These are phyloP conservation scores for Tetrapisispora namnaoensis DNA, from an alignment of 805 yeast species.

Conservation along the genomic window DNA sequence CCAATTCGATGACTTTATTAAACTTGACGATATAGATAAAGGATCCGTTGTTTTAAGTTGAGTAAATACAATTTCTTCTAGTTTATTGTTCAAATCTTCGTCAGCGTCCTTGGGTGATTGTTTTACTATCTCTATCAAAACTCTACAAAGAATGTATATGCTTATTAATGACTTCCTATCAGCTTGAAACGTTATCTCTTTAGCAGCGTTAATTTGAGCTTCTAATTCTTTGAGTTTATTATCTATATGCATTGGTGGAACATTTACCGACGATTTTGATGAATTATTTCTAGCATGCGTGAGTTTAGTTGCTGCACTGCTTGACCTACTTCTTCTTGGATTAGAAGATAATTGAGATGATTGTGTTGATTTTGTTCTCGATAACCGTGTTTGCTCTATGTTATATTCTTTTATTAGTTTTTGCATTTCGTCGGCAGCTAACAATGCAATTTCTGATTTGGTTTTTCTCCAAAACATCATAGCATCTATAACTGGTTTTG, in stretches of 20 bases:
- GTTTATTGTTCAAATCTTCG: conserved; percentile 66
- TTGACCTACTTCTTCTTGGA: conserved; percentile 20
- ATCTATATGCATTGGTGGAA: conserved; percentile 34
- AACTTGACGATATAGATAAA: conserved; percentile 47
- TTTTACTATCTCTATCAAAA: conserved; percentile 80
- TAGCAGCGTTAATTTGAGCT: conserved; percentile 34
- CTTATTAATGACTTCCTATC: conserved; percentile 81
- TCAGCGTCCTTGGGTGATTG: conserved; percentile 73
- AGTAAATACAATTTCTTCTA: conserved; percentile 88
- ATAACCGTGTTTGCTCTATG: conserved; percentile 9
- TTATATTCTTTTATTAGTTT: conserved; percentile 32
- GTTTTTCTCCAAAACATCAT: conserved; percentile 98
- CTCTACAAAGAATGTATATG: conserved; percentile 83
- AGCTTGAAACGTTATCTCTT: conserved; percentile 67
- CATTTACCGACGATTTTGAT: conserved; percentile 31
- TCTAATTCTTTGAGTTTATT: conserved; percentile 43
- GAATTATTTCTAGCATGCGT: conserved; percentile 44
- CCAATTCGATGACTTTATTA: conserved; percentile 89
- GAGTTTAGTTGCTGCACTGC: conserved; percentile 27
- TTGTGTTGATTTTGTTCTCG: conserved; percentile 1
- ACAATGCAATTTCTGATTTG: conserved; percentile 74
- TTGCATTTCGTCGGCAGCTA: conserved; percentile 47
- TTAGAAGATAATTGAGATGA: conserved; percentile 1
- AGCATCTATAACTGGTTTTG: conserved; percentile 92
- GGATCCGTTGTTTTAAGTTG: conserved; percentile 88